Conservation (phyloP, 306 rosid species). For the Malus sylvestris region DNA sequence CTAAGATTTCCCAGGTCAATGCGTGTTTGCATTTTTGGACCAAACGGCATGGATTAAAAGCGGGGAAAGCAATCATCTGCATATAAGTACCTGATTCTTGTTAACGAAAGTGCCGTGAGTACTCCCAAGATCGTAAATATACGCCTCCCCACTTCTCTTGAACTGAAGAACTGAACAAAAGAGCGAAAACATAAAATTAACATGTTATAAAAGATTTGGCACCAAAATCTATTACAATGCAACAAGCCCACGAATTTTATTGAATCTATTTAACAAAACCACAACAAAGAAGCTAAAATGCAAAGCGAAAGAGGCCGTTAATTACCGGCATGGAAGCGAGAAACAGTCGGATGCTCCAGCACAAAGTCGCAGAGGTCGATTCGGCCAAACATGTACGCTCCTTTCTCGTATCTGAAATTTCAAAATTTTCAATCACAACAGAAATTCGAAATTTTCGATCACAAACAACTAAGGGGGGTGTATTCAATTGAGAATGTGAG, state of each 20-base stretch:
- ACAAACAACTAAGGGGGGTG: neutral
- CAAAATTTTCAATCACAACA: neutral
- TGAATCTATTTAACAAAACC: neutral
- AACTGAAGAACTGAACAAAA: slow-evolving; percentile 67
- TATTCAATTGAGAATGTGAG: no score
- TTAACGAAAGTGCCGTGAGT: slow-evolving; percentile 87
- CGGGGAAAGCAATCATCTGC: neutral
- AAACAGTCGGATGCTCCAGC: slow-evolving; percentile 80
- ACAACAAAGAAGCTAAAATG: neutral
- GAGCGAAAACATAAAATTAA: slow-evolving; percentile 10
- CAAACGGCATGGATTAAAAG: neutral
- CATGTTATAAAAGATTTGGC: neutral
- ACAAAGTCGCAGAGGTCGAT: slow-evolving; percentile 83
- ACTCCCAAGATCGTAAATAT: slow-evolving; percentile 91
- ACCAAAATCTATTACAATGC: neutral
- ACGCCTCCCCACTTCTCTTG: slow-evolving; percentile 74
- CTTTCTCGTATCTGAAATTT: slow-evolving; percentile 54
- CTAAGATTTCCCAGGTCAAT: neutral
- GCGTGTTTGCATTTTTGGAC: neutral
- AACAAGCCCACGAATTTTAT: neutral
- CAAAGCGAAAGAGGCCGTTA: neutral
- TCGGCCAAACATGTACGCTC: slow-evolving; percentile 95
- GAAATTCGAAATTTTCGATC: neutral
- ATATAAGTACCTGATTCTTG: slow-evolving; percentile 63
- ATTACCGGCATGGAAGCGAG: slow-evolving; percentile 82